Conservation (phyloP, 1,284 basidiomycete genomes). For the Tausonia pullulans region DNA sequence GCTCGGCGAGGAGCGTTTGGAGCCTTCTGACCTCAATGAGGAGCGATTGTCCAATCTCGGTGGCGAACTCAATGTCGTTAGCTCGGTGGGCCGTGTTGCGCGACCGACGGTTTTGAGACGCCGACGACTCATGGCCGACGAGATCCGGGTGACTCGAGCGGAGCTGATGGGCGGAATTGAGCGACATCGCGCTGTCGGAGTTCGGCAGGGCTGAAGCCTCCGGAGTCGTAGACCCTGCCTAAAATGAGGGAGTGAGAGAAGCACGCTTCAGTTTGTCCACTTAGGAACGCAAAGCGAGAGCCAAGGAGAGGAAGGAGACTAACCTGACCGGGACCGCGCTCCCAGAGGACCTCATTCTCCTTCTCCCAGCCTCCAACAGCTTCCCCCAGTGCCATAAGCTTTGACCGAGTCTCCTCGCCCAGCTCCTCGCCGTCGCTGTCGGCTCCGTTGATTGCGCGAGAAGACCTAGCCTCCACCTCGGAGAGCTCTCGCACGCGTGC, state of each 20-base stretch:
- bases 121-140: no score
- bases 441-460: constrained; percentile 47
- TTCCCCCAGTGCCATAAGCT: constrained; percentile 64
- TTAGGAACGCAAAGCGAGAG: no score
- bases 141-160: constrained; percentile 15
- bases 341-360: constrained; percentile 68
- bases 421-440: constrained; percentile 39
- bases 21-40: constrained; percentile 77
- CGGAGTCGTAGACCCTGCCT: no score
- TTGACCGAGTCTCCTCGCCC: constrained; percentile 48
- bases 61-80: constrained; percentile 67
- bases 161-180: constrained; percentile 1
- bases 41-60: constrained; percentile 85
- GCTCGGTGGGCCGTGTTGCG: constrained; percentile 36
- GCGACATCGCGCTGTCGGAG: background rate
- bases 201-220: constrained; percentile 2
- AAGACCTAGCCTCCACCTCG: constrained; percentile 40
- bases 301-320: constrained; percentile 25
- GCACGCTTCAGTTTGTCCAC: no score
- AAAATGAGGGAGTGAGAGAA: no score
- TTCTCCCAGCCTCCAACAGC: constrained; percentile 67
- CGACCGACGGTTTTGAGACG: constrained; percentile 32
- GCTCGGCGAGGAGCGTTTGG: constrained; percentile 72
- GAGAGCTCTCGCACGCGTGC: constrained; percentile 69
- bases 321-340: constrained; percentile 48